Evolutionary conservation across 768 basidiomycete species (phyloP).

Genomic region (Dioszegia crocea): DNA sequence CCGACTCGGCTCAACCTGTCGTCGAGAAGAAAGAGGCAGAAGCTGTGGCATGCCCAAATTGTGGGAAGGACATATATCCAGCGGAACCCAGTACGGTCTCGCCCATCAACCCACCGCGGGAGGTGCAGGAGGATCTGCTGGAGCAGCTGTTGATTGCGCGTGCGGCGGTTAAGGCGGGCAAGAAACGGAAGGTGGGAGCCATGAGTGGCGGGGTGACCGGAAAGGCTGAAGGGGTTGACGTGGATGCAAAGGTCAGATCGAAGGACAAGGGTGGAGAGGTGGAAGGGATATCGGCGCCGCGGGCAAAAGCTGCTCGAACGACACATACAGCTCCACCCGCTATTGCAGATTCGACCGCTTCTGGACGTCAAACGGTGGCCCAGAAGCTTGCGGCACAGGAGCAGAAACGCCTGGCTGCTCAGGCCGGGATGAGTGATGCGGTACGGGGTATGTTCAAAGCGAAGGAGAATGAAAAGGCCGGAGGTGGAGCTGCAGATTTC

Average conservation of each 20-base stretch:
- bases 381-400: constrained; percentile 74
- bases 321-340: neutral
- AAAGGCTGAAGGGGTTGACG: neutral
- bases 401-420: constrained; percentile 62
- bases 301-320: neutral
- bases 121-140: constrained; percentile 31
- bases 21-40: constrained; percentile 11
- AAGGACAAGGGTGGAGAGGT: neutral
- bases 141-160: constrained; percentile 24
- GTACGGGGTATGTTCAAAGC: constrained; percentile 73
- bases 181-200: constrained; percentile 50
- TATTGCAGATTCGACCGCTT: neutral
- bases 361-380: constrained; percentile 55
- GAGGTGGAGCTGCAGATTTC: constrained; percentile 60
- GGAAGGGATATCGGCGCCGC: neutral
- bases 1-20: constrained; percentile 22
- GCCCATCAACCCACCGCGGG: constrained; percentile 42
- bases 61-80: constrained; percentile 37
- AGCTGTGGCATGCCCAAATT: constrained; percentile 37
- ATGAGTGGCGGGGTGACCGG: constrained; percentile 40
- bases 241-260: neutral
- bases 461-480: constrained; percentile 50
- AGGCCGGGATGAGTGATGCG: constrained; percentile 74
- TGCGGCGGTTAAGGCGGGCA: constrained; percentile 32
- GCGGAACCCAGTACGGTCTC: constrained; percentile 16